Conservation (phyloP, 352 stramenopile species). For the Phytophthora tubulina region DNA sequence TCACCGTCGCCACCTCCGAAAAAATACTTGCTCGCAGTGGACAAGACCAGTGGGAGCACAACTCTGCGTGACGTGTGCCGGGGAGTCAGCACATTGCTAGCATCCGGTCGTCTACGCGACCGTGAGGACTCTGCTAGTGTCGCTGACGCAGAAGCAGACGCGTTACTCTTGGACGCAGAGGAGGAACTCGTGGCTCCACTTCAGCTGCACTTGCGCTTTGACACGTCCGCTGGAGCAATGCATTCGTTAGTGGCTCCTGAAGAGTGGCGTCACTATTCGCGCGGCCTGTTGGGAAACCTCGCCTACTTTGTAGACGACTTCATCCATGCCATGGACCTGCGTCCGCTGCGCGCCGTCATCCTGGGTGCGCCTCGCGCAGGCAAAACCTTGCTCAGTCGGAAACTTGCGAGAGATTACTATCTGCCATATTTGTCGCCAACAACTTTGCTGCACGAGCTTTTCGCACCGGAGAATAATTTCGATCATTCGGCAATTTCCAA, state of each 20-base stretch:
- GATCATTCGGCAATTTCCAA: slow-evolving; percentile 10
- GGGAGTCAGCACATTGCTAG: slow-evolving; percentile 68
- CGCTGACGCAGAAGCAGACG: slow-evolving; percentile 59
- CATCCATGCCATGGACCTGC: slow-evolving; percentile 76
- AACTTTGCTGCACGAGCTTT: slow-evolving; percentile 59
- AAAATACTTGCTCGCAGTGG: slow-evolving; percentile 75
- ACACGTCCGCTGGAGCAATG: slow-evolving; percentile 58
- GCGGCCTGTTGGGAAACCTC: slow-evolving; percentile 71
- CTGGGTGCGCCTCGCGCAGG: slow-evolving; percentile 72
- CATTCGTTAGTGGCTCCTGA: slow-evolving; percentile 64
- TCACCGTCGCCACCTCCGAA: slow-evolving; percentile 49
- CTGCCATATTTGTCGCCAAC: slow-evolving; percentile 67
- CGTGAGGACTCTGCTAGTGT: slow-evolving; percentile 22
- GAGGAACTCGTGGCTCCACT: slow-evolving; percentile 65
- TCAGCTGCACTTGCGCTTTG: slow-evolving; percentile 81
- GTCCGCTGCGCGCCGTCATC: slow-evolving; percentile 75
- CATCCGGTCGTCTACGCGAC: slow-evolving; percentile 58
- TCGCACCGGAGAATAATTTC: slow-evolving; percentile 36
- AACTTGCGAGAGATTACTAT: slow-evolving; percentile 78
- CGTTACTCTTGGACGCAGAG: slow-evolving; percentile 67
- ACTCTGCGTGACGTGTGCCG: slow-evolving; percentile 73
- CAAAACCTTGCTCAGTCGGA: slow-evolving; percentile 65
- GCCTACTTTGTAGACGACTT: slow-evolving; percentile 80
- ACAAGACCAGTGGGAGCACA: slow-evolving; percentile 59
- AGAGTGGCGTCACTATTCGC: slow-evolving; percentile 75